Evolutionary conservation across 2,329 filamentous ascomycete species (phyloP), one percentile per base, ranked within the genome.

Genomic region (Ophiocordyceps camponoti-rufipedis): DNA sequence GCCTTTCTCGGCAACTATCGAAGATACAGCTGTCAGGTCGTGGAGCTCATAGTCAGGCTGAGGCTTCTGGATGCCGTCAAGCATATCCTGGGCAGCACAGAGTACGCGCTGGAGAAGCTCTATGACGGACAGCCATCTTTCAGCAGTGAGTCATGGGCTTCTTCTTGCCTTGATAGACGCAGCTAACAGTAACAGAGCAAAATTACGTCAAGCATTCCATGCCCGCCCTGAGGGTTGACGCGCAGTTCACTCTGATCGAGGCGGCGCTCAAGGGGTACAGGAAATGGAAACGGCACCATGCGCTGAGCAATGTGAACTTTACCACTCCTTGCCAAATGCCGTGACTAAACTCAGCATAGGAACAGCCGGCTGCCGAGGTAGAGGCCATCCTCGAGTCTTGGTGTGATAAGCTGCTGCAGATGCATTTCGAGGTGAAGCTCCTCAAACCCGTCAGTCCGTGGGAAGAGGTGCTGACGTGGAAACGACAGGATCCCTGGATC

Each of bases 1-100:
- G 86, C 87, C 1, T 98, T 98, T 59, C 72, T 96, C 11, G 87
- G 89, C 4, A 96, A 98, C 57, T 98, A 98, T 60, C 75, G 91
- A 38, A 76, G 91, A 48, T 96, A 94, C 56, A 91, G 87, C 59
- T 79, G 80, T 3, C 81, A 85, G 48, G 75, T 95, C 28, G 86
- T 98, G 46, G 89, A 96, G 62, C 74, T 74, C 14, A 85, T 96
- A 50, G 86, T 93, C 19, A 75, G 84, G 51, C 74, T 84, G 52
- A 83, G 85, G 53, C 78, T 88, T 3, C 75, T 83, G 44, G 88
- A 95, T 49, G 89, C 89, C 1, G 79, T 96, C 51, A 75, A 79
- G 39, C 85, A 95, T 60, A 88, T 96, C 44, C 72, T 98, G n/a
- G 70, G 72, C 14, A 78, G 83, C 53, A 82, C 88, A 28, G 82